Conservation (phyloP, 2,329 filamentous ascomycete species). For the Fusarium neocosmosporiellum region DNA sequence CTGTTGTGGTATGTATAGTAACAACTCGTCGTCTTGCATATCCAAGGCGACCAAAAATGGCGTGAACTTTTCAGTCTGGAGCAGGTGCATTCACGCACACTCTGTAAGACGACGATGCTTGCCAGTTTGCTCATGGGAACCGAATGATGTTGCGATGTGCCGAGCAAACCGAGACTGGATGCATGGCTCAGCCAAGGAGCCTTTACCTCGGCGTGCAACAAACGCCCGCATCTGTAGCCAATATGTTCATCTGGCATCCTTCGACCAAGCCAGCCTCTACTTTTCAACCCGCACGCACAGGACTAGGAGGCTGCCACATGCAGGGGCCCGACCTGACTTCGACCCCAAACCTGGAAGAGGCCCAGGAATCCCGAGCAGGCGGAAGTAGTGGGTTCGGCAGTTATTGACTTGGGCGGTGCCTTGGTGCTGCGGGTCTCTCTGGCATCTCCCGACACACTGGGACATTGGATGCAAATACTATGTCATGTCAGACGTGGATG, state of each 20-base stretch:
- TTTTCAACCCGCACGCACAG: neutral
- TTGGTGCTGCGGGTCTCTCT: conserved; percentile 3
- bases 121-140: neutral
- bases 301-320: conserved; percentile 9
- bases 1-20: conserved; percentile 1
- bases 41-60: neutral
- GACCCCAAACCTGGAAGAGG: conserved; percentile 13
- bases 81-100: neutral
- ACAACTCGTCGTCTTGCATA: neutral
- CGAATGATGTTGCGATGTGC: neutral
- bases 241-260: neutral
- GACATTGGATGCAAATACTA: neutral
- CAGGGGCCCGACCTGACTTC: conserved; percentile 28
- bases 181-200: neutral
- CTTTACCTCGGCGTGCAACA: neutral
- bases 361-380: conserved; percentile 9
- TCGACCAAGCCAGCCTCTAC: neutral
- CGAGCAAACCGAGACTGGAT: neutral
- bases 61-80: neutral
- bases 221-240: neutral
- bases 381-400: conserved; percentile 29
- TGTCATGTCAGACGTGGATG: neutral
- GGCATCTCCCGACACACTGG: conserved; percentile 6
- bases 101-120: neutral
- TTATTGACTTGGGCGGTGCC: conserved; percentile 10